A percentile compares a stretch with the other conserved stretches of the same genome.
phyloP scores from a whole-genome alignment of 75 land plant genomes.

The Pinus taeda region DNA sequence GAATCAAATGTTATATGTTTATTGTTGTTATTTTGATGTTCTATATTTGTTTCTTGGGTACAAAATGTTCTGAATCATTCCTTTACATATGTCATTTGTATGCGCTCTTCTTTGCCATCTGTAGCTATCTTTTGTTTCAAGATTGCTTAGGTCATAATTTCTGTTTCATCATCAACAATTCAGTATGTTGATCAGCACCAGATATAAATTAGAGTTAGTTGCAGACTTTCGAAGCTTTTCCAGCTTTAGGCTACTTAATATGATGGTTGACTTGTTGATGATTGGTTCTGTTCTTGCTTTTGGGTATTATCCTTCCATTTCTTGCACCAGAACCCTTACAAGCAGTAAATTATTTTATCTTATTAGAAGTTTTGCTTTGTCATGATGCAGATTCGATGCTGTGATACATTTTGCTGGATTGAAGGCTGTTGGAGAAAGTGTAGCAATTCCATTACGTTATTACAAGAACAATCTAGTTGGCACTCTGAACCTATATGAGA shows the following conservation, averaged over 20 bases:
- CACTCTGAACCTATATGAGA: constrained; percentile 67
- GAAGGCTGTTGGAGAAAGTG: constrained; percentile 98
- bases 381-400: constrained; percentile 75
- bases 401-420: constrained; percentile 97
- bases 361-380: not conserved
- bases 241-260: not conserved
- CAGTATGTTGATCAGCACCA: not conserved
- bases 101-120: not conserved
- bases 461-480: constrained; percentile 86
- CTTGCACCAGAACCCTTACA: not conserved
- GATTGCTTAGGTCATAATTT: not conserved
- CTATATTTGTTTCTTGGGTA: not conserved
- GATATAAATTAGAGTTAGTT: not conserved
- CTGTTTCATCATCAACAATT: not conserved
- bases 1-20: not conserved
- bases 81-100: not conserved
- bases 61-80: not conserved
- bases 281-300: not conserved
- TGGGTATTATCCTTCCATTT: not conserved
- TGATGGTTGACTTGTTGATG: not conserved
- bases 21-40: not conserved
- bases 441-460: constrained; percentile 65
- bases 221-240: not conserved
- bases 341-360: not conserved
- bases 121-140: not conserved